Conservation (phyloP, 306 rosid species). For the Casuarina equisetifolia region DNA sequence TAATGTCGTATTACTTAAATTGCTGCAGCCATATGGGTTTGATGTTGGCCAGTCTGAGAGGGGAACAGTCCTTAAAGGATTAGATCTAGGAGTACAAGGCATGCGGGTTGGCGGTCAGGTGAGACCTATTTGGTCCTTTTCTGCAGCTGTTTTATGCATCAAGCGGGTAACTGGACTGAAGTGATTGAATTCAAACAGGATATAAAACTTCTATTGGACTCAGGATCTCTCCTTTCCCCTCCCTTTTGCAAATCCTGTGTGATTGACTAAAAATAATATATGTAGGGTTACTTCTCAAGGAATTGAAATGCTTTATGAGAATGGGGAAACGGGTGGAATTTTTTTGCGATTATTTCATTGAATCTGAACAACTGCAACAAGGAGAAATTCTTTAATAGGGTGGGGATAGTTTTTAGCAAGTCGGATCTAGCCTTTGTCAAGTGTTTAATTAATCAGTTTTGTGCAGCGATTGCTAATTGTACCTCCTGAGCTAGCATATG, state of each 20-base stretch:
- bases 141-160: slow-evolving; percentile 15
- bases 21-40: slow-evolving; percentile 94
- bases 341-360: slow-evolving; percentile 1
- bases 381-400: slow-evolving; percentile 12
- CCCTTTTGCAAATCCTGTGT: neutral
- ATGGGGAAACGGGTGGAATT: neutral
- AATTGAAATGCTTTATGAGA: neutral
- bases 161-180: neutral
- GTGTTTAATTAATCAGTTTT: slow-evolving; percentile 26
- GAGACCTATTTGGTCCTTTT: slow-evolving; percentile 26
- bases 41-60: slow-evolving; percentile 90
- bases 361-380: slow-evolving; percentile 11
- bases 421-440: slow-evolving; percentile 17
- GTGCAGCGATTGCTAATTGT: slow-evolving; percentile 74
- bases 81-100: slow-evolving; percentile 90
- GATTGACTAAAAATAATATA: neutral
- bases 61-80: slow-evolving; percentile 84
- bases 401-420: slow-evolving; percentile 1
- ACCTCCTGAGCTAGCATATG: slow-evolving; percentile 92
- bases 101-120: slow-evolving; percentile 98
- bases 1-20: slow-evolving; percentile 34
- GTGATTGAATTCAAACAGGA: neutral
- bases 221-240: neutral
- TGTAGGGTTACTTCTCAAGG: neutral
- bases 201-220: neutral